Conservation (phyloP, 257 asterid species). For the Voacanga thouarsii region DNA sequence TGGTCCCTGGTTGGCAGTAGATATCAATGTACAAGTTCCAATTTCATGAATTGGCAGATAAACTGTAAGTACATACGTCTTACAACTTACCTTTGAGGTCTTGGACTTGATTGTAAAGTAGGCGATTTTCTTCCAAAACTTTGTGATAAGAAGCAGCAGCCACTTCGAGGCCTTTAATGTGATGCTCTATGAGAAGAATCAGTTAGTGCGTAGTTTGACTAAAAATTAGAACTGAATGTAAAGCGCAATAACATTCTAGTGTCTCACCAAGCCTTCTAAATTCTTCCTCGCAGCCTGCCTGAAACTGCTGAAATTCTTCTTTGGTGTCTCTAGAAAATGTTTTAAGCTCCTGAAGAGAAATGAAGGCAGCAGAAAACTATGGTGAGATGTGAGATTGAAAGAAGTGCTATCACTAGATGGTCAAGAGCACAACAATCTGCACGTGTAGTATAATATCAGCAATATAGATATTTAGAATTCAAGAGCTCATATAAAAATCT, state of each 20-base stretch:
- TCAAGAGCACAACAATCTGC: background rate
- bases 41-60: background rate
- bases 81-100: slow-evolving; percentile 72
- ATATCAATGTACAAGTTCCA: slow-evolving; percentile 4
- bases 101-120: slow-evolving; percentile 87
- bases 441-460: background rate
- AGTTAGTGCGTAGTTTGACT: background rate
- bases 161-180: slow-evolving; percentile 64
- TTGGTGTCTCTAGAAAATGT: slow-evolving; percentile 50
- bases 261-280: slow-evolving; percentile 63
- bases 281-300: slow-evolving; percentile 62
- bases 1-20: slow-evolving; percentile 50
- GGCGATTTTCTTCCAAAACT: slow-evolving; percentile 82
- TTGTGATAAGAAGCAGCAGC: slow-evolving; percentile 74
- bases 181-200: slow-evolving; percentile 37
- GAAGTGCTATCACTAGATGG: background rate
- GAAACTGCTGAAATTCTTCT: slow-evolving; percentile 49
- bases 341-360: slow-evolving; percentile 58
- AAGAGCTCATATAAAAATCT: background rate
- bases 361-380: background rate
- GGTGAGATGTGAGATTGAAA: background rate
- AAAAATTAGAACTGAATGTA: background rate
- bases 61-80: background rate
- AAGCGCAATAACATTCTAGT: background rate
- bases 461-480: background rate